Percentiles rank a stretch among this genome's conserved stretches.
These are phyloP conservation scores for Fonsecaea pedrosoi DNA, from an alignment of 2,329 filamentous ascomycete species.

Conservation along the genomic window DNA sequence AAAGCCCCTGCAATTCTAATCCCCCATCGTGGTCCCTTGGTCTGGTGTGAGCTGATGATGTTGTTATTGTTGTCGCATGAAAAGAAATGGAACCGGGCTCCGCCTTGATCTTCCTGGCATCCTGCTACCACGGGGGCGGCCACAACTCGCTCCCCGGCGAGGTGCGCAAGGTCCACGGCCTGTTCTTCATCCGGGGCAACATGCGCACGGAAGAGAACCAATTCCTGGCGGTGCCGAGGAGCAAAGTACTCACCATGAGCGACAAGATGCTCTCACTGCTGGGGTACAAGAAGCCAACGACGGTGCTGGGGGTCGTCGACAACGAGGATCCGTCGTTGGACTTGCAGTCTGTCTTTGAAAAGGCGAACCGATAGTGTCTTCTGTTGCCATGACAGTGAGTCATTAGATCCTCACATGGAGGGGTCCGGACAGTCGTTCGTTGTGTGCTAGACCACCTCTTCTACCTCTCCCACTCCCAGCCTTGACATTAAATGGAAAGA, in stretches of 20 bases:
- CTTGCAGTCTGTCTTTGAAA: conserved; percentile 32
- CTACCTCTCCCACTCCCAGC: too few species aligned
- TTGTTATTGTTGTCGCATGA: background rate
- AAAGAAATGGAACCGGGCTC: conserved; percentile 48
- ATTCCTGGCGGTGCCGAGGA: conserved; percentile 38
- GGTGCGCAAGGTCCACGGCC: conserved; percentile 39
- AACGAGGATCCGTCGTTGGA: conserved; percentile 42
- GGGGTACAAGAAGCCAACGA: conserved; percentile 46
- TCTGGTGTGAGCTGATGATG: conserved; percentile 1
- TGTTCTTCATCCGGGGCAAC: conserved; percentile 37
- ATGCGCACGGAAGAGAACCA: conserved; percentile 41
- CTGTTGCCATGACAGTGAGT: background rate
- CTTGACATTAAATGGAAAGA: too few species aligned
- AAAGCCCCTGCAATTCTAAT: background rate
- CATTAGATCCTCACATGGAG: too few species aligned
- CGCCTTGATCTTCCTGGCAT: conserved; percentile 47
- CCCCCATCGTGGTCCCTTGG: background rate
- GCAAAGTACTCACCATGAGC: conserved; percentile 43
- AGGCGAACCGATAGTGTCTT: conserved; percentile 18
- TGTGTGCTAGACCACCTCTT: too few species aligned
- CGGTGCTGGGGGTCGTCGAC: conserved; percentile 45
- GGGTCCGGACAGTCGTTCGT: too few species aligned
- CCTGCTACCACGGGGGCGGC: conserved; percentile 45
- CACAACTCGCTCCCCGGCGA: conserved; percentile 39
- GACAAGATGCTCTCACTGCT: conserved; percentile 45